Conservation (phyloP, 441 rosid genomes). For the Erysimum cheiri region DNA sequence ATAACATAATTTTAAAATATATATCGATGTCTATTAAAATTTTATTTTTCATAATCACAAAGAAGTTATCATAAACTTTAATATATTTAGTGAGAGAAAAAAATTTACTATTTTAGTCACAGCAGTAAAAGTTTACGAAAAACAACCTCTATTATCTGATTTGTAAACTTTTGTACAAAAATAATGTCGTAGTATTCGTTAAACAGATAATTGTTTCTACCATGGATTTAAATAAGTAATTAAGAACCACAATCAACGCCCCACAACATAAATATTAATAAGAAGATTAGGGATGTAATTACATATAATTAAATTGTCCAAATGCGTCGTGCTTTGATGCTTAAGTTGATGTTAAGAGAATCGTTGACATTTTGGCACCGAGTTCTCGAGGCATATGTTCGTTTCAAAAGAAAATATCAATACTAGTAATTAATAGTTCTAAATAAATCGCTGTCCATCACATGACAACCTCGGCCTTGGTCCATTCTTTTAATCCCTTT, state of each 20-base stretch:
- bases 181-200: background rate
- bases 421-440: slow-evolving; percentile 14
- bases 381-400: slow-evolving; percentile 45
- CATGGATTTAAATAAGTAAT: slow-evolving; percentile 6
- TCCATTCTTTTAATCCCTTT: slow-evolving; percentile 11
- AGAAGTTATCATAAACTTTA: background rate
- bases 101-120: background rate
- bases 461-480: slow-evolving; percentile 41
- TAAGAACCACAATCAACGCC: slow-evolving; percentile 30
- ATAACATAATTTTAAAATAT: background rate
- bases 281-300: slow-evolving; percentile 17
- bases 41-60: background rate
- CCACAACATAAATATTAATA: background rate
- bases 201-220: background rate
- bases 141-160: no score
- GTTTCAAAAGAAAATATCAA: slow-evolving; percentile 29
- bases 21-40: background rate
- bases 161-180: no score
- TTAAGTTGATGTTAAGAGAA: slow-evolving; percentile 37
- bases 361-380: slow-evolving; percentile 47
- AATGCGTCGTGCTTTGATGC: slow-evolving; percentile 41
- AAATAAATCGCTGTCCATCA: slow-evolving; percentile 36
- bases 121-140: background rate
- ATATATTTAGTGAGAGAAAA: no score
- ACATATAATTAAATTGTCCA: slow-evolving; percentile 26